phyloP scores from a whole-genome alignment of 2,329 filamentous ascomycete genomes.

The Xylaria sp. region DNA sequence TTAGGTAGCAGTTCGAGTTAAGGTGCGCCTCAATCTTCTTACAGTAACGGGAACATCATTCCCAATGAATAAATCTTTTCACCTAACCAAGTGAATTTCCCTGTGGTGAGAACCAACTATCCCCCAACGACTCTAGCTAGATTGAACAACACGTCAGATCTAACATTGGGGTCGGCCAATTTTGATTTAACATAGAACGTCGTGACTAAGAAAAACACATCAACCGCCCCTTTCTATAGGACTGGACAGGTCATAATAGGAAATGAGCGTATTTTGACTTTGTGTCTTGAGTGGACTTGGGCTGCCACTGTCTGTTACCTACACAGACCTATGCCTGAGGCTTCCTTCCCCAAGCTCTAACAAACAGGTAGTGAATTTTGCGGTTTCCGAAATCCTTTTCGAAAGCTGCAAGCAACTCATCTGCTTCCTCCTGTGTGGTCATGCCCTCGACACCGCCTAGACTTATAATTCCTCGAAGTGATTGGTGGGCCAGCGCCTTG shows the following conservation, averaged over 20 bases:
- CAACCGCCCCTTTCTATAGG: no score
- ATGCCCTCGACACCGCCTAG: slow-evolving; percentile 37
- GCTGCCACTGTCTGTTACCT: background rate
- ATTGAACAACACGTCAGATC: no score
- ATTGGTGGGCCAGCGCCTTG: slow-evolving; percentile 24
- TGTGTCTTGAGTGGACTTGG: no score
- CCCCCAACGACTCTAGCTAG: no score
- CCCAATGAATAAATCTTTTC: background rate
- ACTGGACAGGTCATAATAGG: no score
- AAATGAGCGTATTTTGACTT: no score
- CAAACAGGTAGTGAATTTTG: slow-evolving; percentile 28
- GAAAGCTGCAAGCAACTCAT: slow-evolving; percentile 27
- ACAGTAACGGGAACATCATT: background rate
- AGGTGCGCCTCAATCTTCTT: background rate
- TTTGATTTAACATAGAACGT: no score
- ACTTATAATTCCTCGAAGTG: slow-evolving; percentile 31
- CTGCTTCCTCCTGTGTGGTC: slow-evolving; percentile 32
- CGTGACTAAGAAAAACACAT: no score
- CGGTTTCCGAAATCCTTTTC: slow-evolving; percentile 24
- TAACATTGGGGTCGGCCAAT: no score
- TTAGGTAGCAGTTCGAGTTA: background rate
- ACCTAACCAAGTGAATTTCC: background rate
- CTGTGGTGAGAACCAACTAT: no score
- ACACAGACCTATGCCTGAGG: background rate
- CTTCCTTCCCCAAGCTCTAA: slow-evolving; percentile 39